Evolutionary conservation across 176 grass and related monocot species (phyloP).

Genomic region (Triticum urartu): DNA sequence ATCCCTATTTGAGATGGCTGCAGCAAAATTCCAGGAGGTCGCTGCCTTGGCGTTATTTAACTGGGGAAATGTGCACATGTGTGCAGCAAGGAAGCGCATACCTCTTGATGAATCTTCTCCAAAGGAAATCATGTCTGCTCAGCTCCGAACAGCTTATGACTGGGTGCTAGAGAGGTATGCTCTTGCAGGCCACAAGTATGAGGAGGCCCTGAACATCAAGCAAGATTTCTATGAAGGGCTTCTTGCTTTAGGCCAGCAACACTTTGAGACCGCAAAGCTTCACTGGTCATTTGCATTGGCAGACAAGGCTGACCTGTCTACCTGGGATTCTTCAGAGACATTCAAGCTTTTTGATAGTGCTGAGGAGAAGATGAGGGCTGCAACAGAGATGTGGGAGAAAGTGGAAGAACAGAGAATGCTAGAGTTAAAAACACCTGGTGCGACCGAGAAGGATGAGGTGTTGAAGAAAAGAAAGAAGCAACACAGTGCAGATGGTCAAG

Average conservation of each 20-base stretch:
- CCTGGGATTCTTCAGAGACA: conserved; percentile 82
- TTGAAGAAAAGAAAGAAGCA: conserved; percentile 73
- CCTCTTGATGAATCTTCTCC: conserved; percentile 87
- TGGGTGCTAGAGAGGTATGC: conserved; percentile 82
- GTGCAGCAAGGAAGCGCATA: conserved; percentile 89
- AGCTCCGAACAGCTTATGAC: conserved; percentile 81
- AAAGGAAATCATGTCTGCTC: conserved; percentile 62
- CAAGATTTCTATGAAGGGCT: conserved; percentile 97
- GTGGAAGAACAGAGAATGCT: conserved; percentile 78
- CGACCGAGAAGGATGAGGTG: conserved; percentile 62
- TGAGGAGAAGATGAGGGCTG: conserved; percentile 87
- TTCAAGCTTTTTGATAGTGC: conserved; percentile 82
- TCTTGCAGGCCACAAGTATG: conserved; percentile 75
- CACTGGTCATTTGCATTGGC: conserved; percentile 96
- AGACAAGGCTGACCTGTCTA: conserved; percentile 73
- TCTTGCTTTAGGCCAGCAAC: conserved; percentile 95
- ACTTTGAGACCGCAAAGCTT: conserved; percentile 95
- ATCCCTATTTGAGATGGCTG: conserved; percentile 80
- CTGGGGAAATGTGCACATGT: conserved; percentile 99
- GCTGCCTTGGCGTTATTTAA: conserved; percentile 89
- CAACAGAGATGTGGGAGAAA: conserved; percentile 99
- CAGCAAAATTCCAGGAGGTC: conserved; percentile 94
- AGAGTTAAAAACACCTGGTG: conserved; percentile 64
- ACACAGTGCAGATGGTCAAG: conserved; percentile 49
- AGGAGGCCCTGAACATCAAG: conserved; percentile 85